Percentiles rank a stretch among this genome's conserved stretches.
These are phyloP conservation scores for Annulohypoxylon moriforme DNA, from an alignment of 495 filamentous ascomycete species.

Conservation along the genomic window DNA sequence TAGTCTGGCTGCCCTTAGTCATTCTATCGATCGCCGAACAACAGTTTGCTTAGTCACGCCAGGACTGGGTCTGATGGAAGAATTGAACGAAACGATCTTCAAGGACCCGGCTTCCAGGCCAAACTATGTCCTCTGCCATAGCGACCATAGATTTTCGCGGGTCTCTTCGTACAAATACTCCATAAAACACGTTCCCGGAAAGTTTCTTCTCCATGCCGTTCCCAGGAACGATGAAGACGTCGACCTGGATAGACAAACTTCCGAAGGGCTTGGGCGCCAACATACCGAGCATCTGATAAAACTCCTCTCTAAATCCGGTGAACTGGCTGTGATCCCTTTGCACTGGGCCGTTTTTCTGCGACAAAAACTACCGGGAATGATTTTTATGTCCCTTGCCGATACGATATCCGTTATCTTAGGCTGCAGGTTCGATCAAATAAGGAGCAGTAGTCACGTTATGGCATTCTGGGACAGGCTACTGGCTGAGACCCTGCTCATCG, in stretches of 20 bases:
- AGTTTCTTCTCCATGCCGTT: constrained; percentile 27
- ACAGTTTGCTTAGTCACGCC: constrained; percentile 86
- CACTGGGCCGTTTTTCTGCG: constrained; percentile 45
- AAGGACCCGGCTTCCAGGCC: constrained; percentile 71
- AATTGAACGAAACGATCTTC: constrained; percentile 75
- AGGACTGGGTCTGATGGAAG: constrained; percentile 83
- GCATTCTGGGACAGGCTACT: constrained; percentile 76
- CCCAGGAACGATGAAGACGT: constrained; percentile 25
- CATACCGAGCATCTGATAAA: constrained; percentile 46
- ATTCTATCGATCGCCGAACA: constrained; percentile 75
- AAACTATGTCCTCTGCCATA: constrained; percentile 78
- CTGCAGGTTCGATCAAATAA: constrained; percentile 75
- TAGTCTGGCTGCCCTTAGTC: constrained; percentile 67
- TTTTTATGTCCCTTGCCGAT: constrained; percentile 78
- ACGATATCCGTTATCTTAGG: constrained; percentile 80
- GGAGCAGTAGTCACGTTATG: constrained; percentile 69
- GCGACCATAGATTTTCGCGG: constrained; percentile 68
- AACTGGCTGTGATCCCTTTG: constrained; percentile 45
- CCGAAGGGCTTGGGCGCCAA: constrained; percentile 37
- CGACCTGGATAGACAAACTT: constrained; percentile 22
- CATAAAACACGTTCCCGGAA: constrained; percentile 18
- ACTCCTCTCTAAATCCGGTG: constrained; percentile 45
- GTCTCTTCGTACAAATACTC: constrained; percentile 64
- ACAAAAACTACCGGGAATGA: constrained; percentile 76
- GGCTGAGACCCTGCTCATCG: constrained; percentile 54